phyloP scores from a whole-genome alignment of 441 rosid species.

The Arabidopsis hybrid region DNA sequence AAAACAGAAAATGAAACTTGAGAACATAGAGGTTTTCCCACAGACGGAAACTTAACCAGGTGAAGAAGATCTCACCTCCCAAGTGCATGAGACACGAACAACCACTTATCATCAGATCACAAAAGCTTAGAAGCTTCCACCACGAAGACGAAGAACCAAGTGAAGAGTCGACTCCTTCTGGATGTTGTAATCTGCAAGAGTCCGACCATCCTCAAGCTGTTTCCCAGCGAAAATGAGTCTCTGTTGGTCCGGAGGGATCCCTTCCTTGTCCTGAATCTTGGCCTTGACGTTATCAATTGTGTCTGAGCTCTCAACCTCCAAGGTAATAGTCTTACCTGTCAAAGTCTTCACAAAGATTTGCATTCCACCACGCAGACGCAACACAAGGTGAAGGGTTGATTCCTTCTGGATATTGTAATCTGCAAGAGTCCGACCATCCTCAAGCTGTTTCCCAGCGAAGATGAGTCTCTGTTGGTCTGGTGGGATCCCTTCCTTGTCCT shows the following conservation, averaged over 20 bases:
- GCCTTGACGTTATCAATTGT: slow-evolving; percentile 43
- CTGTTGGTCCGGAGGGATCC: slow-evolving; percentile 49
- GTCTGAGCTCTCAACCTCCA: slow-evolving; percentile 48
- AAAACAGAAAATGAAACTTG: neutral
- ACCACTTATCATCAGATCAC: neutral
- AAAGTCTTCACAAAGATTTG: no score
- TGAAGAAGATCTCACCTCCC: neutral
- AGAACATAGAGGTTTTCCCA: neutral
- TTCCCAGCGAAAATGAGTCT: slow-evolving; percentile 48
- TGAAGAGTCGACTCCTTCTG: slow-evolving; percentile 51
- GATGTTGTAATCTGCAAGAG: slow-evolving; percentile 46
- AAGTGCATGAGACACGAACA: neutral
- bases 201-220: slow-evolving; percentile 47
- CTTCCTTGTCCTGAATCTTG: slow-evolving; percentile 47
- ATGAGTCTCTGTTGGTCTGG: slow-evolving; percentile 49
- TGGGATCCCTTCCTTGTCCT: slow-evolving; percentile 49
- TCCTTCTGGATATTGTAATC: slow-evolving; percentile 51
- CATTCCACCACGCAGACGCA: no score
- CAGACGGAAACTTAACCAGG: neutral
- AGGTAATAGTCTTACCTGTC: no score
- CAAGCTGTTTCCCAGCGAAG: slow-evolving; percentile 48
- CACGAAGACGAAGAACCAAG: slow-evolving; percentile 41
- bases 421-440: slow-evolving; percentile 45
- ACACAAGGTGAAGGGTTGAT: slow-evolving; percentile 41
- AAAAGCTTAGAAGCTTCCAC: slow-evolving; percentile 36